phyloP scores from a whole-genome alignment of 306 rosid species.

The Hylodesmum podocarpum region DNA sequence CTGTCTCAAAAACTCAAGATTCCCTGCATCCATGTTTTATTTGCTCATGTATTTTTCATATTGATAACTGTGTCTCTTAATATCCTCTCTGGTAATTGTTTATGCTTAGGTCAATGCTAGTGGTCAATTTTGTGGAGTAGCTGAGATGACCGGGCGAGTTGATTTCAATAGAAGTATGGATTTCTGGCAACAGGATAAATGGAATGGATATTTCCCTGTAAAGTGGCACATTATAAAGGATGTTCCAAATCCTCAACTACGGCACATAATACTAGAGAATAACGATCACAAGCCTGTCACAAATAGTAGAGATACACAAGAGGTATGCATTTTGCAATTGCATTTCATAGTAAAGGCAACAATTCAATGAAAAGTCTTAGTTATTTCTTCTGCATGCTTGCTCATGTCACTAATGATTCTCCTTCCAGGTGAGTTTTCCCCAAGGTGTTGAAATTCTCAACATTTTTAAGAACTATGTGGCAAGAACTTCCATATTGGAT shows the following conservation, averaged over 20 bases:
- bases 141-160: constrained; percentile 80
- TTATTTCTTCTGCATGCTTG: constrained; percentile 2
- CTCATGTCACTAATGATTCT: constrained; percentile 20
- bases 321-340: constrained; percentile 44
- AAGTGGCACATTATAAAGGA: constrained; percentile 88
- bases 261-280: constrained; percentile 79
- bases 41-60: not conserved
- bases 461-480: constrained; percentile 54
- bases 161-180: constrained; percentile 79
- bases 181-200: constrained; percentile 93
- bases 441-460: constrained; percentile 65
- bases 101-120: constrained; percentile 77
- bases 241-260: constrained; percentile 71
- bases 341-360: not conserved
- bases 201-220: constrained; percentile 85
- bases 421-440: constrained; percentile 58
- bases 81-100: constrained; percentile 5
- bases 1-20: not conserved
- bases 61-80: not conserved
- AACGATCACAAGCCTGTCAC: constrained; percentile 86
- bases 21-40: not conserved
- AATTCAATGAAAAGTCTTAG: not conserved
- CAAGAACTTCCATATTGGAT: constrained; percentile 70
- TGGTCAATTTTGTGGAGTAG: constrained; percentile 91
- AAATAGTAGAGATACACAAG: constrained; percentile 90